Evolutionary conservation across 371 early-diverging fungal genomes (phyloP).

Genomic region (Lichtheimia ornata): DNA sequence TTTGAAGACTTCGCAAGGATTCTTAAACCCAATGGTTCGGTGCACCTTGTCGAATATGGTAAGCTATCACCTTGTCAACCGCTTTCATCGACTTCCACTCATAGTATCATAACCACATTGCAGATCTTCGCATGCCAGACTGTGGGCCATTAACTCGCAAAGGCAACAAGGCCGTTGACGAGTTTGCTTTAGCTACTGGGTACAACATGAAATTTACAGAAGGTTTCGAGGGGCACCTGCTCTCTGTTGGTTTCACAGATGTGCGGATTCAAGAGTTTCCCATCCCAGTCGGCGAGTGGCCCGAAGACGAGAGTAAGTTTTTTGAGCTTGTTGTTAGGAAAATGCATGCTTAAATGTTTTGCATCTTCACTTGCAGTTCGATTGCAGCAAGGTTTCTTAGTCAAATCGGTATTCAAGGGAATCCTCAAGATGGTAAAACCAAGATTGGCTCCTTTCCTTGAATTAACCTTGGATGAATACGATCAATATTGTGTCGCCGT

Average conservation of each 20-base stretch:
- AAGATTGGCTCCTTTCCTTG: constrained; percentile 33
- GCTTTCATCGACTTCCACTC: not conserved
- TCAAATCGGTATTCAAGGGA: constrained; percentile 36
- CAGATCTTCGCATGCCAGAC: constrained; percentile 26
- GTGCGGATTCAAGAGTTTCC: constrained; percentile 20
- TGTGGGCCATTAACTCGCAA: constrained; percentile 36
- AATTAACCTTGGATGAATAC: constrained; percentile 15
- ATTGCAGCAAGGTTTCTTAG: constrained; percentile 37
- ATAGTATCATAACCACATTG: not conserved
- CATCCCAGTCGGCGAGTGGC: constrained; percentile 54
- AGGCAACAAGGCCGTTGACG: constrained; percentile 36
- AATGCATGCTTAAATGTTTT: not conserved
- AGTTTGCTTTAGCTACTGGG: constrained; percentile 22
- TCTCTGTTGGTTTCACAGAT: constrained; percentile 30
- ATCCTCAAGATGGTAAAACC: constrained; percentile 40
- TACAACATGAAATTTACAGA: constrained; percentile 25
- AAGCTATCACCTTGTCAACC: not conserved
- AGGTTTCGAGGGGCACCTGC: constrained; percentile 15
- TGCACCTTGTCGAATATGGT: constrained; percentile 49
- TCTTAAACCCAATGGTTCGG: constrained; percentile 44
- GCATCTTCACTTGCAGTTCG: constrained; percentile 20
- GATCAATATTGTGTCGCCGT: constrained; percentile 24
- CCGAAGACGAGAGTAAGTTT: constrained; percentile 34
- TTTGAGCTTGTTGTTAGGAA: not conserved
- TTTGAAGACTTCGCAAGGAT: constrained; percentile 42